Percentiles rank a stretch among this genome's conserved stretches.
These are phyloP conservation scores for Ajuga chamaepitys DNA, from an alignment of 257 asterid species.

Conservation along the genomic window DNA sequence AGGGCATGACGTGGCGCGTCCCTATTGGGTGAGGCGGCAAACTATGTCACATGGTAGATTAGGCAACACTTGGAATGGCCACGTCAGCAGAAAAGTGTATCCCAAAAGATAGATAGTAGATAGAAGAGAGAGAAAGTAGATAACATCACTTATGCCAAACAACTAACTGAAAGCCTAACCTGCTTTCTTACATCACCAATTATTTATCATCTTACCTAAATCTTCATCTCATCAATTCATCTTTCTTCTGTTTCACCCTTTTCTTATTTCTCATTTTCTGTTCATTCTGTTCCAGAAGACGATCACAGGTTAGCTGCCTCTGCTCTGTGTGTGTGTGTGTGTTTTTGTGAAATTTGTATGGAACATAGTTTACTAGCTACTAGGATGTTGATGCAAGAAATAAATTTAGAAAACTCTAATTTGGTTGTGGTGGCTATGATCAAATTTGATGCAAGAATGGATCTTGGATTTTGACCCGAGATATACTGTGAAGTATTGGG, in stretches of 20 bases:
- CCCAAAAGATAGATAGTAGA: neutral
- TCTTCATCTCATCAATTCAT: slow-evolving; percentile 46
- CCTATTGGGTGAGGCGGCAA: slow-evolving; percentile 16
- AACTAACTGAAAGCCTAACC: slow-evolving; percentile 17
- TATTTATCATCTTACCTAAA: slow-evolving; percentile 1
- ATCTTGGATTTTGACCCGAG: too few relatives aligned
- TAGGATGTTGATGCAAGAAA: too few relatives aligned
- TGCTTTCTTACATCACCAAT: slow-evolving; percentile 1
- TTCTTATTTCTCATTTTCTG: slow-evolving; percentile 6
- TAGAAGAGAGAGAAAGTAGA: slow-evolving; percentile 24
- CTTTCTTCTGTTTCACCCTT: neutral
- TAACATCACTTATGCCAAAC: slow-evolving; percentile 21
- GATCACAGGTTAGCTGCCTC: slow-evolving; percentile 32
- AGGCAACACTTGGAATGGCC: slow-evolving; percentile 37
- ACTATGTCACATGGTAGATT: slow-evolving; percentile 30
- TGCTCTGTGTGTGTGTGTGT: neutral
- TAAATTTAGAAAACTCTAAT: too few relatives aligned
- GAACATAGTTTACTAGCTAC: too few relatives aligned
- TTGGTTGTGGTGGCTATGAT: too few relatives aligned
- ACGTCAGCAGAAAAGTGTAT: slow-evolving; percentile 51
- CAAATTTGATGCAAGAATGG: too few relatives aligned
- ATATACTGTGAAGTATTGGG: too few relatives aligned
- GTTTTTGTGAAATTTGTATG: too few relatives aligned
- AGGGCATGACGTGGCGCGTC: slow-evolving; percentile 31
- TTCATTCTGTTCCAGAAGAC: slow-evolving; percentile 17